Evolutionary conservation across 1,284 basidiomycete genomes (phyloP).

Genomic region (Pseudozyma tsukubaensis): DNA sequence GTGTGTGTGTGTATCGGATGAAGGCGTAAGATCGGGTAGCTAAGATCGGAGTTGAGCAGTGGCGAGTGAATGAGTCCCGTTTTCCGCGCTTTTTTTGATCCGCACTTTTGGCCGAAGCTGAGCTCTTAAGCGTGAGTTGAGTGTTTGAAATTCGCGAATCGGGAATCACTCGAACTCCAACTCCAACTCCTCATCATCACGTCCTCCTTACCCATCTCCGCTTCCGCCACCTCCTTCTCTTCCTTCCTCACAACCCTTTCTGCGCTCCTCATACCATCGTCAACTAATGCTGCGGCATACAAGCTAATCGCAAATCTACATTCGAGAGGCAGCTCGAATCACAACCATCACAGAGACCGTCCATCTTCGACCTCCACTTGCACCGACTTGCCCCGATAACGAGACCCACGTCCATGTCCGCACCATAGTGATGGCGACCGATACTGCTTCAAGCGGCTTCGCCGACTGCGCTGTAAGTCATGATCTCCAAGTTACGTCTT

Average conservation of each 20-base stretch:
- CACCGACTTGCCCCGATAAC: background rate
- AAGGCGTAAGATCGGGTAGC: background rate
- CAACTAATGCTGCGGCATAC: background rate
- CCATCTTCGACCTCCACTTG: conserved; percentile 27
- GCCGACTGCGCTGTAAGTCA: conserved; percentile 32
- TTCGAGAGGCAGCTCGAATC: too few relatives aligned
- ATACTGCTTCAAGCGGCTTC: conserved; percentile 31
- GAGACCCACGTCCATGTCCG: background rate
- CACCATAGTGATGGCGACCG: conserved; percentile 28
- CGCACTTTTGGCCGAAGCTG: conserved; percentile 4
- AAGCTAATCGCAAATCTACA: background rate
- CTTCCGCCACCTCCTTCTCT: conserved; percentile 13
- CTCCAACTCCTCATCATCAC: conserved; percentile 7
- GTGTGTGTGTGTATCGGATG: too few relatives aligned
- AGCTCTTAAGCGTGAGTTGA: conserved; percentile 1
- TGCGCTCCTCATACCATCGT: background rate
- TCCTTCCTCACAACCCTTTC: background rate
- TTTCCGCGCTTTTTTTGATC: conserved; percentile 12
- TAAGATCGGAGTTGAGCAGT: background rate
- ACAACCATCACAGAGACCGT: background rate
- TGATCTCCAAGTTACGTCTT: background rate
- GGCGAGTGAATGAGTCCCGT: conserved; percentile 8
- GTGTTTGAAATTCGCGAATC: conserved; percentile 10
- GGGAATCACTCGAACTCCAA: conserved; percentile 13
- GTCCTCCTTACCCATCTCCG: conserved; percentile 3